phyloP scores from a whole-genome alignment of 495 filamentous ascomycete genomes.

The Tuber indicum region DNA sequence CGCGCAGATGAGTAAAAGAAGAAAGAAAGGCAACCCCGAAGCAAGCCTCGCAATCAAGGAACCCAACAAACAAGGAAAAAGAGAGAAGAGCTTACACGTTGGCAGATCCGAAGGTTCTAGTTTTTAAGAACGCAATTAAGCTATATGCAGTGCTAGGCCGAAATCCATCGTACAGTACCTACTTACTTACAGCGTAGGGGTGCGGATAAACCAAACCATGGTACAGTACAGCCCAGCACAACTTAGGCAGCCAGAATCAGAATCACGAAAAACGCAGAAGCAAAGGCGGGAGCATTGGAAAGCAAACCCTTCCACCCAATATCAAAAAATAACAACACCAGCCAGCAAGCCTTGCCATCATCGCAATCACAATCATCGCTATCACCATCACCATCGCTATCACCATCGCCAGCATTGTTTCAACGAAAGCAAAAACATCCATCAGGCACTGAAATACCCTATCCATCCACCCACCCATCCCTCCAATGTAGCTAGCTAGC shows the following conservation, averaged over 20 bases:
- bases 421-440: neutral
- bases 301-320: neutral
- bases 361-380: neutral
- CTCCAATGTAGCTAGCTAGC: neutral
- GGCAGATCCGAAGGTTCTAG: conserved; percentile 4
- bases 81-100: neutral
- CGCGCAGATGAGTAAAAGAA: neutral
- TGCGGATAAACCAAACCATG: neutral
- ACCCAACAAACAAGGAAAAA: neutral
- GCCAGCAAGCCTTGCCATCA: neutral
- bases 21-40: neutral
- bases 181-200: neutral
- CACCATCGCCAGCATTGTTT: neutral
- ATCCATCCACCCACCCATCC: neutral
- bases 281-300: neutral
- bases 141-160: conserved; percentile 4
- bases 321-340: neutral
- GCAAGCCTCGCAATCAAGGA: neutral
- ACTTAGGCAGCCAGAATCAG: neutral
- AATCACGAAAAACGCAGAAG: neutral
- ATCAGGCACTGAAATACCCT: neutral
- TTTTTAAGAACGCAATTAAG: neutral
- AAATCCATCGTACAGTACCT: neutral
- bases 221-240: neutral
- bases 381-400: neutral